Percentiles rank a stretch among this genome's conserved stretches.
phyloP scores from a whole-genome alignment of 768 basidiomycete species.

The Tricholoma sp. region DNA sequence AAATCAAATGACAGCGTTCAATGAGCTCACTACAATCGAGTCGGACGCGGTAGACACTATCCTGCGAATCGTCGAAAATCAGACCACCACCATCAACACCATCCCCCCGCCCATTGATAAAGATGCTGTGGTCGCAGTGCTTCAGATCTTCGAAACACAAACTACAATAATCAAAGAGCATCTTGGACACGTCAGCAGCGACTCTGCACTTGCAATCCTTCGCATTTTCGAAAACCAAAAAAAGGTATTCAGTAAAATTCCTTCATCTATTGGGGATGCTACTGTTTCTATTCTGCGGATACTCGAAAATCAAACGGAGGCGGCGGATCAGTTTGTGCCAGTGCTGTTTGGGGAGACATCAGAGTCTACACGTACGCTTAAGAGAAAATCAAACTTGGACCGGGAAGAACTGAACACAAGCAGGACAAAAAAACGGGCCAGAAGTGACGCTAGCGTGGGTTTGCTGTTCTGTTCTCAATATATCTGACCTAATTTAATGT shows the following conservation, averaged over 20 bases:
- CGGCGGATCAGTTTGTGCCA: not conserved
- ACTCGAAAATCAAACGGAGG: not conserved
- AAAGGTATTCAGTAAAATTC: not conserved
- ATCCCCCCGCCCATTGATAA: not conserved
- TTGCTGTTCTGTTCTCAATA: not conserved
- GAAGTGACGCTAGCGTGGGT: not conserved
- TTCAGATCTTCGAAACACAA: not conserved
- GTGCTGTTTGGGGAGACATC: not conserved
- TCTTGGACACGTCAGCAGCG: not conserved
- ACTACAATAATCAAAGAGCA: not conserved
- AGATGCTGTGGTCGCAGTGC: not conserved
- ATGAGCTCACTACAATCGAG: not conserved
- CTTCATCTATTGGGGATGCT: not conserved
- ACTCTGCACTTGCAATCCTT: not conserved
- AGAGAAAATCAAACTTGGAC: not conserved
- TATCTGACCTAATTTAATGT: not conserved
- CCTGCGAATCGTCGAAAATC: not conserved
- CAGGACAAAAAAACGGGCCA: not conserved
- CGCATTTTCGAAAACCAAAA: not conserved
- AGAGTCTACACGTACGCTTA: not conserved
- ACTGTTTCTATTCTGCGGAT: not conserved
- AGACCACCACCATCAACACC: not conserved
- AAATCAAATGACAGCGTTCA: not conserved
- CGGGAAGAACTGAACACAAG: not conserved
- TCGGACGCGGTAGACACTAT: not conserved